A percentile compares a stretch with the other conserved stretches of the same genome.
phyloP scores from a whole-genome alignment of 495 filamentous ascomycete genomes.

The Aspergillus heteromorphus region DNA sequence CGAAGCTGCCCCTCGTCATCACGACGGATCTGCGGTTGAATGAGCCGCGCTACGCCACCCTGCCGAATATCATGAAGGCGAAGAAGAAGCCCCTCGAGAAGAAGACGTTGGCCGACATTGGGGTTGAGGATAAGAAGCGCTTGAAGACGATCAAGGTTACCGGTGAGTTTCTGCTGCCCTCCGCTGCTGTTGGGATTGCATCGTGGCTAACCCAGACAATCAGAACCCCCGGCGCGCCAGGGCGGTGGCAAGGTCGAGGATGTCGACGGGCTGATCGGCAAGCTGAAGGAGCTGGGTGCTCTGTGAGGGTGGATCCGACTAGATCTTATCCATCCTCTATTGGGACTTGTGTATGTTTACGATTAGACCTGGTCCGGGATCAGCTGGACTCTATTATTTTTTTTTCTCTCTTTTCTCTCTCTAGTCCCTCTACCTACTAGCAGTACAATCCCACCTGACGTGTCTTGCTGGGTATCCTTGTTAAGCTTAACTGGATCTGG shows the following conservation, averaged over 20 bases:
- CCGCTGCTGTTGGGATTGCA: neutral
- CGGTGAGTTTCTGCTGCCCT: constrained; percentile 46
- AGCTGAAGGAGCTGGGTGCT: constrained; percentile 93
- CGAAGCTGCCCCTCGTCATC: constrained; percentile 81
- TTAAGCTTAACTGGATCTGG: no score
- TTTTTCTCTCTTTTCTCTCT: neutral
- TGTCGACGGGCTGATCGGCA: constrained; percentile 86
- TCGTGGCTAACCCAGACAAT: no score
- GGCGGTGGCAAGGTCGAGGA: constrained; percentile 96
- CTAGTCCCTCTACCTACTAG: no score
- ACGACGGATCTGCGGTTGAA: constrained; percentile 95
- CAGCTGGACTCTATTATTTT: neutral
- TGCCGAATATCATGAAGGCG: constrained; percentile 99
- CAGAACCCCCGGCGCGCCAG: constrained; percentile 82
- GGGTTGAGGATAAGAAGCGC: constrained; percentile 64
- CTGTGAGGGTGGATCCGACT: constrained; percentile 58
- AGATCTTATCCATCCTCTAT: neutral
- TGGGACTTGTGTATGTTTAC: constrained; percentile 11
- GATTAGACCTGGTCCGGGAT: neutral
- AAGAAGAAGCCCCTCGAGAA: constrained; percentile 99
- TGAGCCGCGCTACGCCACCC: constrained; percentile 86
- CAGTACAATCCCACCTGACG: neutral
- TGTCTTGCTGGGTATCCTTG: no score
- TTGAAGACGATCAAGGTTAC: constrained; percentile 85
- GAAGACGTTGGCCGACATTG: constrained; percentile 76